These are phyloP conservation scores for Harringtonia lauricola DNA, from an alignment of 2,329 filamentous ascomycete genomes.

Conservation along the genomic window DNA sequence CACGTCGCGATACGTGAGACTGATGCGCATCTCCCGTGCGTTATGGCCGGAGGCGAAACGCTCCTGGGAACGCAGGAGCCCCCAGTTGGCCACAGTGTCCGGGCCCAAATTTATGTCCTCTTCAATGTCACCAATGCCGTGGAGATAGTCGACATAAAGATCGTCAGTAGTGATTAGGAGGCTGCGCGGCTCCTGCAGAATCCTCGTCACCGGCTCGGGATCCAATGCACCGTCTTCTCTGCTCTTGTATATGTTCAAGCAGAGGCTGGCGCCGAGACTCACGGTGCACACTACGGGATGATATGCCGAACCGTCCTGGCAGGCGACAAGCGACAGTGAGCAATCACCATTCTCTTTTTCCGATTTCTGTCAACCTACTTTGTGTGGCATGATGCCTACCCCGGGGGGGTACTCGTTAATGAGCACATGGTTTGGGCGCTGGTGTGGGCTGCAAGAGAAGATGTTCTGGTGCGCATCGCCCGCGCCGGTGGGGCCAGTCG, in stretches of 20 bases:
- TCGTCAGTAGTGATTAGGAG: slow-evolving; percentile 59
- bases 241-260: slow-evolving; percentile 64
- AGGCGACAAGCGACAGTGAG: not conserved
- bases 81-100: slow-evolving; percentile 62
- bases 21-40: slow-evolving; percentile 50
- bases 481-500: slow-evolving; percentile 17
- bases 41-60: slow-evolving; percentile 40
- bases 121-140: slow-evolving; percentile 59
- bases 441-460: slow-evolving; percentile 58
- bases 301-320: slow-evolving; percentile 70
- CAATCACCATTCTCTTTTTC: not conserved
- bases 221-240: slow-evolving; percentile 49
- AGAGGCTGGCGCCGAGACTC: slow-evolving; percentile 67
- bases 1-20: slow-evolving; percentile 79
- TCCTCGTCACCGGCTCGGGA: slow-evolving; percentile 36
- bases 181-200: slow-evolving; percentile 78
- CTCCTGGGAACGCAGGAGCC: slow-evolving; percentile 42
- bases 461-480: slow-evolving; percentile 26
- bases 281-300: slow-evolving; percentile 83
- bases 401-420: slow-evolving; percentile 86
- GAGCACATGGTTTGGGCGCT: slow-evolving; percentile 76
- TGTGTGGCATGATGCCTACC: slow-evolving; percentile 94
- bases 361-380: slow-evolving; percentile 28
- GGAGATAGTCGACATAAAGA: slow-evolving; percentile 61
- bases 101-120: slow-evolving; percentile 54